Conservation (phyloP, 768 basidiomycete genomes). For the Imleria badia region DNA sequence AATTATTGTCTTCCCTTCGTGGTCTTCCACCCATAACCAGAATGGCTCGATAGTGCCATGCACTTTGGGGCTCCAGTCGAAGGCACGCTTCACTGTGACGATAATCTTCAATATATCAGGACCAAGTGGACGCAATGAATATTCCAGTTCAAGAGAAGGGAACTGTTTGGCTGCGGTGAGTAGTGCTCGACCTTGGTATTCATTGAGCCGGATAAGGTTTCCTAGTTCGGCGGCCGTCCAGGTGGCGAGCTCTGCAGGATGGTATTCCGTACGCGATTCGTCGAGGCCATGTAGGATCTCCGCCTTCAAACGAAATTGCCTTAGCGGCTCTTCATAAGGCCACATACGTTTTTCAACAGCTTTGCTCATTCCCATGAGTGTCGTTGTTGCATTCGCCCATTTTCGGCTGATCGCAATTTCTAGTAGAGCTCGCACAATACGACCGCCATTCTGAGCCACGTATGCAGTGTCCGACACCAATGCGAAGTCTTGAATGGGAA, state of each 20-base stretch:
- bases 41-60: constrained; percentile 84
- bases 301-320: constrained; percentile 72
- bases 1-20: constrained; percentile 75
- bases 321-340: constrained; percentile 92
- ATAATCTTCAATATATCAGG: constrained; percentile 79
- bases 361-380: constrained; percentile 89
- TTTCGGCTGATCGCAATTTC: constrained; percentile 93
- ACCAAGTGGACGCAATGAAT: constrained; percentile 77
- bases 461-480: constrained; percentile 94
- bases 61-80: constrained; percentile 75
- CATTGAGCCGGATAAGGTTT: constrained; percentile 81
- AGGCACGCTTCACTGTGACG: constrained; percentile 61
- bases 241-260: constrained; percentile 67
- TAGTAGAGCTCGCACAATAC: constrained; percentile 90
- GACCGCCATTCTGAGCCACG: constrained; percentile 90
- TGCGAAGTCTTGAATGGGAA: constrained; percentile 90
- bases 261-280: constrained; percentile 78
- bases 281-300: constrained; percentile 80
- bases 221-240: constrained; percentile 72
- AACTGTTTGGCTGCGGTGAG: constrained; percentile 81
- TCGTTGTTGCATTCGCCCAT: constrained; percentile 80
- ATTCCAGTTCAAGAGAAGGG: constrained; percentile 66
- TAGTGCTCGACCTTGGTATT: constrained; percentile 77
- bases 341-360: constrained; percentile 90
- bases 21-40: constrained; percentile 95